These are phyloP conservation scores for Curvularia spicifera DNA, from an alignment of 2,329 filamentous ascomycete species.

Conservation along the genomic window DNA sequence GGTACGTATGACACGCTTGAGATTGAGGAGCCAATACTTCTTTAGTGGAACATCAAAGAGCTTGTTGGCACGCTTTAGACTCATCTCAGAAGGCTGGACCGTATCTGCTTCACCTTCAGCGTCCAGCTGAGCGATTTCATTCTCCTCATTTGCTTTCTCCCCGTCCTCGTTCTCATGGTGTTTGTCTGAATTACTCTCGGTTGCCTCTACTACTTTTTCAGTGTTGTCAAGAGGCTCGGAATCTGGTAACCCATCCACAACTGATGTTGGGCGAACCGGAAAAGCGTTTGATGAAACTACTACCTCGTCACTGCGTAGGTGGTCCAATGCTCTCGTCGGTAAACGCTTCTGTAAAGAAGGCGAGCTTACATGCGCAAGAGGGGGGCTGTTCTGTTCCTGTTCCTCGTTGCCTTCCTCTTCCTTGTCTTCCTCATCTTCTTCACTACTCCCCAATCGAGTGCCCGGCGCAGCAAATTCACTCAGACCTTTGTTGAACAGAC, in stretches of 20 bases:
- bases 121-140: constrained; percentile 53
- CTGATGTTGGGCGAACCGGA: constrained; percentile 1
- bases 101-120: constrained; percentile 55
- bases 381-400: constrained; percentile 20
- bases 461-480: constrained; percentile 63
- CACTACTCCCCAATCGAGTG: constrained; percentile 48
- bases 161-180: constrained; percentile 63
- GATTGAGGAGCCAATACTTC: constrained; percentile 64
- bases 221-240: constrained; percentile 11
- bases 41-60: constrained; percentile 64
- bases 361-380: constrained; percentile 22
- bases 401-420: constrained; percentile 15
- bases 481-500: constrained; percentile 55
- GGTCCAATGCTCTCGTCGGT: constrained; percentile 19
- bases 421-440: constrained; percentile 31
- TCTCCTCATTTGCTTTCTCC: constrained; percentile 60
- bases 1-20: constrained; percentile 58
- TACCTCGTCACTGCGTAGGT: constrained; percentile 25
- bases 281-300: constrained; percentile 24
- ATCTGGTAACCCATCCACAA: constrained; percentile 9
- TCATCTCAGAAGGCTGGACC: constrained; percentile 52
- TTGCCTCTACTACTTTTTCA: constrained; percentile 7
- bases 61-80: constrained; percentile 54
- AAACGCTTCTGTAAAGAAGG: constrained; percentile 24
- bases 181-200: constrained; percentile 43